Evolutionary conservation across 2,329 filamentous ascomycete genomes (phyloP).

Genomic region (Fusarium sp.): DNA sequence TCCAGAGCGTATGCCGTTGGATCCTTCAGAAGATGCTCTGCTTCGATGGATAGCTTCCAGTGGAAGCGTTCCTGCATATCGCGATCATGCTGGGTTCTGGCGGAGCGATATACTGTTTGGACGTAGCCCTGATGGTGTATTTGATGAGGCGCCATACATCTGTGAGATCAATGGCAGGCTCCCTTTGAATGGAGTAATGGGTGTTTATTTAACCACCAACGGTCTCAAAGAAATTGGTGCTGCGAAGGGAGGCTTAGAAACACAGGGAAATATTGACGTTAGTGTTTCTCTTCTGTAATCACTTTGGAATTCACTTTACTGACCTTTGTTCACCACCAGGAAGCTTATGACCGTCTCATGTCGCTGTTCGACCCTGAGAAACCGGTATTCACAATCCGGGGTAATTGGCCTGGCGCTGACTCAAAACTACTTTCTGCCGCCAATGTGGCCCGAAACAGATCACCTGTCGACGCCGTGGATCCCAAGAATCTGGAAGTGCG

Average conservation of each 20-base stretch:
- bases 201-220: background rate
- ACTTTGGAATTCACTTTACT: background rate
- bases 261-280: constrained; percentile 16
- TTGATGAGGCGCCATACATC: constrained; percentile 11
- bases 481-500: constrained; percentile 17
- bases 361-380: constrained; percentile 9
- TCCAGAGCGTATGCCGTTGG: constrained; percentile 26
- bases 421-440: constrained; percentile 1
- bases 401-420: constrained; percentile 26
- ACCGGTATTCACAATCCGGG: constrained; percentile 12
- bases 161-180: constrained; percentile 32
- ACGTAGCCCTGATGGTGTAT: background rate
- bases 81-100: constrained; percentile 23
- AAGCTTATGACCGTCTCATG: constrained; percentile 9
- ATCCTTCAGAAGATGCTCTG: constrained; percentile 20
- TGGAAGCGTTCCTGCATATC: constrained; percentile 4
- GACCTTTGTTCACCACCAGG: background rate
- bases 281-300: background rate
- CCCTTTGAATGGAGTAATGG: constrained; percentile 19
- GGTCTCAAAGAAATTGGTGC: constrained; percentile 15
- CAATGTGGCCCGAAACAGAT: background rate
- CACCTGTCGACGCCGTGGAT: constrained; percentile 1
- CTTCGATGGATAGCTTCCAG: constrained; percentile 11
- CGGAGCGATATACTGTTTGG: constrained; percentile 29
- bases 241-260: constrained; percentile 1